Base-by-base conservation (phyloP, 2,329 filamentous ascomycete species). In the Aspergillus carbonarius region DNA sequence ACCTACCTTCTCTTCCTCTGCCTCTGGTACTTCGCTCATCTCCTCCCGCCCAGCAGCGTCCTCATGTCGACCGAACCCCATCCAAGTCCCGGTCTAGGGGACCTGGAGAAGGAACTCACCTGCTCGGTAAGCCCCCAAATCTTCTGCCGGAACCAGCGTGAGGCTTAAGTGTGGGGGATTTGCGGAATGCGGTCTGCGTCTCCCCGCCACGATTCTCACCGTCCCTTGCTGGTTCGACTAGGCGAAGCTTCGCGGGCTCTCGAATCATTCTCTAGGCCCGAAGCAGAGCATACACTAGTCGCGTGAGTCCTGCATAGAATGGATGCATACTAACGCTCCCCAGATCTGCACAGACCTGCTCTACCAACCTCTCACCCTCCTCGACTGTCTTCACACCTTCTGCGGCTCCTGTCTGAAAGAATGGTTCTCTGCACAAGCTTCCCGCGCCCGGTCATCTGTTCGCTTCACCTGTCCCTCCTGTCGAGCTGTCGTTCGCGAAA, bases 321-420 rank as follows among this genome's bases (percentile, higher is more conserved):
- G n/a, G n/a, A 20, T 40, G 18, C 37, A 10, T 40, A 40, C 37
- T 40, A 18, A 40, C 44, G 4, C 25, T 30, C 44, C 44, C 37
- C 42, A 97, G 93, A 99, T 99, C 70, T 99, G 95, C 81, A 96
- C 93, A 68, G 95, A 98, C 76, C 85, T 96, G 64, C 87, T 96
- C 63, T 96, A 92, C 78, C 91, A 96, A 74, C 92, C 93, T 34
- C 83, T 96, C 63, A 96, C 92, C 27, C 86, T 96, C 51, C 90
- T 96, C 74, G 91, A 96, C 80, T 96, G 92, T 73, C 85, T 96
- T 46, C 92, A 96, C 78, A 97, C 93, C 47, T 99, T 96, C 76
- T 99, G 95, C 80, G 95, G 93, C 63, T 90, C 91, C 39, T 99
- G 95, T 72, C 76, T 98, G 59, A 96, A 96, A 75, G 92, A 96